A percentile compares a stretch with the other conserved stretches of the same genome.
These are phyloP conservation scores for Aspergillus sp. DNA, from an alignment of 2,329 filamentous ascomycete genomes.

Conservation along the genomic window DNA sequence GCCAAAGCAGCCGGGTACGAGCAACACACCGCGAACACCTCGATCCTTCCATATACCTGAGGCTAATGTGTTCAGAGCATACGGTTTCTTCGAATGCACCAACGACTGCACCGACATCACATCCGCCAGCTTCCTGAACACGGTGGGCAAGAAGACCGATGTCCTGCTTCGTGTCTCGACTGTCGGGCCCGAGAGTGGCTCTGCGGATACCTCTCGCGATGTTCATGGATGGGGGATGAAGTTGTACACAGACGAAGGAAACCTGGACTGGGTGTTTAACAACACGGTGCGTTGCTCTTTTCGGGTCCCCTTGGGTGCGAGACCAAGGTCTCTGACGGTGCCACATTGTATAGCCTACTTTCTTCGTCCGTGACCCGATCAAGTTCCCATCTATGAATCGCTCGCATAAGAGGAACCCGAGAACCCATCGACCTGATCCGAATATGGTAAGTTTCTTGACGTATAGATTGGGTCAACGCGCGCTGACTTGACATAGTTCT, in stretches of 20 bases:
- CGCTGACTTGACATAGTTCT: slow-evolving; percentile 12
- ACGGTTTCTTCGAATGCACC: slow-evolving; percentile 54
- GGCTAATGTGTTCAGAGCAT: slow-evolving; percentile 33
- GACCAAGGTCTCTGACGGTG: neutral
- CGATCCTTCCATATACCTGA: neutral
- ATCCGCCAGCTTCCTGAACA: slow-evolving; percentile 46
- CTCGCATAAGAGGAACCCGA: slow-evolving; percentile 56
- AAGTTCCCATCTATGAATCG: slow-evolving; percentile 65
- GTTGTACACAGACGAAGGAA: slow-evolving; percentile 45
- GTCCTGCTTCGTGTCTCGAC: slow-evolving; percentile 43
- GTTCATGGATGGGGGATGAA: slow-evolving; percentile 43
- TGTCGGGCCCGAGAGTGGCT: slow-evolving; percentile 39
- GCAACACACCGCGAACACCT: neutral
- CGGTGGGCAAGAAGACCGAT: slow-evolving; percentile 47
- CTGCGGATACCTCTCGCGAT: slow-evolving; percentile 42
- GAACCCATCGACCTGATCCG: slow-evolving; percentile 16
- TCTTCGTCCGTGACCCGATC: slow-evolving; percentile 60
- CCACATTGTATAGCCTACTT: slow-evolving; percentile 44
- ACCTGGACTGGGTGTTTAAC: slow-evolving; percentile 42
- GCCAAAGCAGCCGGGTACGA: slow-evolving; percentile 19
- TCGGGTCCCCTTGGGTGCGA: too few species aligned
- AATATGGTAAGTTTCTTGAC: slow-evolving; percentile 16
- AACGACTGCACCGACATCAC: slow-evolving; percentile 51
- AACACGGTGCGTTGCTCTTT: slow-evolving; percentile 7
- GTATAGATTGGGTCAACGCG: slow-evolving; percentile 2